Base-by-base conservation (phyloP, 148 eudicot genomes). In the Vaccinium myrtillus region DNA sequence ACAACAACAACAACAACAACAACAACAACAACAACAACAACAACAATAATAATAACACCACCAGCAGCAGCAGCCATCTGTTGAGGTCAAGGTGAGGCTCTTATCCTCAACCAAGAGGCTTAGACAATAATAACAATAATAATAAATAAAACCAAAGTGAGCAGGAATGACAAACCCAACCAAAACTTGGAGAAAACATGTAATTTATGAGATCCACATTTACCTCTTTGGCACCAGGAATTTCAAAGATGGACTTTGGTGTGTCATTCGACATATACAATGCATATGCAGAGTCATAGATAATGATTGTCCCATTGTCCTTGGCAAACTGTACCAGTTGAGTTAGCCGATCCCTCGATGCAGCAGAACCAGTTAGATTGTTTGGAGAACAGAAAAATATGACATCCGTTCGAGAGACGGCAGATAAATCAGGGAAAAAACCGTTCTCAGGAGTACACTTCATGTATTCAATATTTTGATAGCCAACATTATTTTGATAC, bases 141-240 rank as follows among this genome's bases (percentile, higher is more conserved):
- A 32, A 32, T 32, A 32, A 32, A 32, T 32, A 19, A 58, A 19
- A 6, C 98, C 90, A 23, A 93, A 85, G 36, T 91, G 93, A 81
- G 98, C 98, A 89, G 93, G 95, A 78, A 95, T 94, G 21, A 93
- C 95, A 16, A 95, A 98, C 84, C 98, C 98, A 81, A 94, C 98
- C 36, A 81, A 98, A 93, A 36, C 98, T 96, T 63, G 98, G 98
- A 93, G 58, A 14, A 12, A 95, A 93, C 5, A 95, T 93, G 63
- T 93, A 91, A 79, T 96, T 94, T 27, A 98, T 96, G 87, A 94
- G 99, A 67, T 98, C 99, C 94, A 96, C 87, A 65, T 98, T 96
- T 86, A 91, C 98, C 95, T 94, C 88, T 58, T 85, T 90, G 55
- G 98, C 98, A 5, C 96, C 98, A 58, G 98, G 96, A 51, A 95